Conservation (phyloP, 2,329 filamentous ascomycete genomes). For the Phialophora chinensis region DNA sequence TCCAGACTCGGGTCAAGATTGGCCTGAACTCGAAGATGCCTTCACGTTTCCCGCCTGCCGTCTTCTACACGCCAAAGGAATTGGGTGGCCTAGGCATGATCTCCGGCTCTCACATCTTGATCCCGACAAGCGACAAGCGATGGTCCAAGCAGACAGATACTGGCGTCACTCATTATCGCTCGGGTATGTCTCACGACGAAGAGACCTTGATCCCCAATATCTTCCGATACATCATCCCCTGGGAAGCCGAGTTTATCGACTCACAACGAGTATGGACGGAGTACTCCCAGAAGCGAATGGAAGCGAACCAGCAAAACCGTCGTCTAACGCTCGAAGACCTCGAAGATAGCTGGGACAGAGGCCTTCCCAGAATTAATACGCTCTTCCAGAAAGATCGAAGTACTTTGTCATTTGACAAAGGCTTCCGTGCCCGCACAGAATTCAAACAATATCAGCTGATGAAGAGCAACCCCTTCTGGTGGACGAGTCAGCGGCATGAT, state of each 20-base stretch:
- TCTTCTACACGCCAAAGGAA: constrained; percentile 99
- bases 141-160: constrained; percentile 99
- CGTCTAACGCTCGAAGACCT: constrained; percentile 93
- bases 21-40: constrained; percentile 99
- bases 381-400: constrained; percentile 98
- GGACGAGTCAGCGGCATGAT: constrained; percentile 96
- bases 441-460: constrained; percentile 99
- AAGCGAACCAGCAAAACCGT: constrained; percentile 96
- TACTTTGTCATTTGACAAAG: constrained; percentile 97
- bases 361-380: constrained; percentile 96
- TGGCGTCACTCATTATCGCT: constrained; percentile 94
- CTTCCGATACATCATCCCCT: constrained; percentile 98
- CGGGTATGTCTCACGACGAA: constrained; percentile 97
- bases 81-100: constrained; percentile 98
- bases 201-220: constrained; percentile 98
- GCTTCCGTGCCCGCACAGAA: constrained; percentile 91
- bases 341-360: constrained; percentile 98
- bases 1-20: constrained; percentile 98
- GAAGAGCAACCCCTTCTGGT: constrained; percentile 99
- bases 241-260: constrained; percentile 99
- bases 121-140: constrained; percentile 94
- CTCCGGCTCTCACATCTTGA: constrained; percentile 95
- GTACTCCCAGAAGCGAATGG: constrained; percentile 95
- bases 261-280: constrained; percentile 99
- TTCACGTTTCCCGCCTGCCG: constrained; percentile 94